These are phyloP conservation scores for Pseudoperonospora humuli DNA, from an alignment of 352 stramenopile genomes.

Conservation along the genomic window DNA sequence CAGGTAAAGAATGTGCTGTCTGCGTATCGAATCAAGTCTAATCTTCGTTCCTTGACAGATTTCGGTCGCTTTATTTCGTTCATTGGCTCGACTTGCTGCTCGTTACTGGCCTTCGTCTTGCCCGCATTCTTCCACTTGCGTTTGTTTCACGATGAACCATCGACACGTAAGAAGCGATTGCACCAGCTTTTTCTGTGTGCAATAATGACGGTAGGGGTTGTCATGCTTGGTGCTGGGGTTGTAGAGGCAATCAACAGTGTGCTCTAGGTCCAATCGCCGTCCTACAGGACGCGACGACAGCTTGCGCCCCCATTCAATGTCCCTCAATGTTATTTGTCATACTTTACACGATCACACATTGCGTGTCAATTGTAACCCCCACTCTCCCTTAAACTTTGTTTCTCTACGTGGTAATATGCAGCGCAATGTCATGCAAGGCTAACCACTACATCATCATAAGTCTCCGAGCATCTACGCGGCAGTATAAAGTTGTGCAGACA, in stretches of 20 bases:
- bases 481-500: no score
- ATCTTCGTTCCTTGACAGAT: slow-evolving; percentile 29
- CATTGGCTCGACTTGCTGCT: slow-evolving; percentile 87
- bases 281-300: neutral
- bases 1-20: slow-evolving; percentile 23
- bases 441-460: no score
- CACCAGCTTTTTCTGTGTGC: slow-evolving; percentile 25
- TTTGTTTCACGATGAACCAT: slow-evolving; percentile 41
- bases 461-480: no score
- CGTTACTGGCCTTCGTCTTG: slow-evolving; percentile 85
- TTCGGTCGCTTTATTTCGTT: slow-evolving; percentile 90
- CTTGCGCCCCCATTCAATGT: neutral
- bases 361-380: no score
- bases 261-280: slow-evolving; percentile 10
- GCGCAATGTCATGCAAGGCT: no score
- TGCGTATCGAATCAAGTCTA: neutral
- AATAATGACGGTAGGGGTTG: slow-evolving; percentile 32
- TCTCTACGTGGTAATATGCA: no score
- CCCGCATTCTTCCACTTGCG: slow-evolving; percentile 79
- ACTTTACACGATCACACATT: neutral
- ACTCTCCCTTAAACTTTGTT: no score
- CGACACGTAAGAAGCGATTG: slow-evolving; percentile 11
- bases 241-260: slow-evolving; percentile 24
- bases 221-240: slow-evolving; percentile 30
- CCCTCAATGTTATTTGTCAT: neutral